Conservation (phyloP, 164 flowering plant species). For the Chimonanthus salicifolius region DNA sequence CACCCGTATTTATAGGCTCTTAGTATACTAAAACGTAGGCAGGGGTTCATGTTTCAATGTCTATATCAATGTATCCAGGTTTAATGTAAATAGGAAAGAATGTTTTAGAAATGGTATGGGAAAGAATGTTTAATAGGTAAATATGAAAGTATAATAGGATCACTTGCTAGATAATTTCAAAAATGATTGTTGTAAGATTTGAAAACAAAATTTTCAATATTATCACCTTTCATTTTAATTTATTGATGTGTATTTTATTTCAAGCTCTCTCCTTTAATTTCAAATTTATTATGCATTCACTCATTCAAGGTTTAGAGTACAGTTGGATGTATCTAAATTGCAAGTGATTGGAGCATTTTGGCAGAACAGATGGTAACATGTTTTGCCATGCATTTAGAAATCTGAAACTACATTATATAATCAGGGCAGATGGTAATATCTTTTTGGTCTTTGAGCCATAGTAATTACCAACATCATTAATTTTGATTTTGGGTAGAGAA, state of each 20-base stretch:
- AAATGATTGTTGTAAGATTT: not conserved
- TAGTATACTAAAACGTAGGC: too few relatives aligned
- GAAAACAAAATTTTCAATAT: too few relatives aligned
- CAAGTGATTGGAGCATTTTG: not conserved
- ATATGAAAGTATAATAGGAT: not conserved
- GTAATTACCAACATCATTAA: too few relatives aligned
- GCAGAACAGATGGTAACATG: not conserved
- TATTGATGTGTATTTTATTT: not conserved
- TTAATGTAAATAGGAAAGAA: too few relatives aligned
- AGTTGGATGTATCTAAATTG: not conserved
- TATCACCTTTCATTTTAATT: not conserved
- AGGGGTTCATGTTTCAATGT: too few relatives aligned
- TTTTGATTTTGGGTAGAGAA: not conserved
- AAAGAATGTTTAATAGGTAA: too few relatives aligned
- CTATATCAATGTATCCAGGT: too few relatives aligned
- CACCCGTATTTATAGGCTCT: too few relatives aligned
- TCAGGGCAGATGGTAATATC: too few relatives aligned
- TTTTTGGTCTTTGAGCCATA: too few relatives aligned
- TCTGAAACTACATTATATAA: not conserved
- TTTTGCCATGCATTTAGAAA: not conserved
- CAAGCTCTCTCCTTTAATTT: not conserved
- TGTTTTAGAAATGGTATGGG: too few relatives aligned
- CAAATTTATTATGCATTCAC: not conserved
- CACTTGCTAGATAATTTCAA: not conserved
- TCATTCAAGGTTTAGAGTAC: not conserved